Percentiles rank a stretch among this genome's conserved stretches.
These are phyloP conservation scores for Rehmannia glutinosa DNA, from an alignment of 257 asterid genomes.

Conservation along the genomic window DNA sequence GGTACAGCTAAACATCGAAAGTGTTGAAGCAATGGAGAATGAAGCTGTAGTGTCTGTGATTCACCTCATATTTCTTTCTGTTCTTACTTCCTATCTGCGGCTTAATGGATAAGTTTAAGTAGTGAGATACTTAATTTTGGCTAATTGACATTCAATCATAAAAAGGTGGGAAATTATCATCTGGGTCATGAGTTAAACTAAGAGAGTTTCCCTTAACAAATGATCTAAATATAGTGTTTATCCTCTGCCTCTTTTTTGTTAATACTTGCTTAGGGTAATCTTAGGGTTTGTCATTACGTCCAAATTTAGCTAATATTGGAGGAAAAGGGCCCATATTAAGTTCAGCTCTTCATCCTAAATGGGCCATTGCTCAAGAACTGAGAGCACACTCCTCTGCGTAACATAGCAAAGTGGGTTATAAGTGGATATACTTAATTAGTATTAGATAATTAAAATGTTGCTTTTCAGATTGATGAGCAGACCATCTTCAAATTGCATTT, in stretches of 20 bases:
- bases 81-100: background rate
- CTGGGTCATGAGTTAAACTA: background rate
- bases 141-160: background rate
- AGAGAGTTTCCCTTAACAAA: background rate
- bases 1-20: background rate
- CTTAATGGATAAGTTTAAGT: background rate
- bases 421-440: background rate
- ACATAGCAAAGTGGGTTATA: background rate
- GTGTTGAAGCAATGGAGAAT: conserved; percentile 2
- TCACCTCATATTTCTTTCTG: background rate
- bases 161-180: background rate
- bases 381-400: background rate
- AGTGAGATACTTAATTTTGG: background rate
- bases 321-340: background rate
- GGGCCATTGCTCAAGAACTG: conserved; percentile 6
- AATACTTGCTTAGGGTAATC: conserved; percentile 9
- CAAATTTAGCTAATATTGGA: background rate
- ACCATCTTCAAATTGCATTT: conserved; percentile 8
- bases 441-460: background rate
- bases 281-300: background rate
- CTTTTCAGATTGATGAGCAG: background rate
- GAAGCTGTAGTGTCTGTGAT: background rate
- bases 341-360: conserved; percentile 1
- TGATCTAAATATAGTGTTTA: background rate
- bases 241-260: background rate